phyloP scores from a whole-genome alignment of 495 filamentous ascomycete species.

The Wilcoxina mikolae region DNA sequence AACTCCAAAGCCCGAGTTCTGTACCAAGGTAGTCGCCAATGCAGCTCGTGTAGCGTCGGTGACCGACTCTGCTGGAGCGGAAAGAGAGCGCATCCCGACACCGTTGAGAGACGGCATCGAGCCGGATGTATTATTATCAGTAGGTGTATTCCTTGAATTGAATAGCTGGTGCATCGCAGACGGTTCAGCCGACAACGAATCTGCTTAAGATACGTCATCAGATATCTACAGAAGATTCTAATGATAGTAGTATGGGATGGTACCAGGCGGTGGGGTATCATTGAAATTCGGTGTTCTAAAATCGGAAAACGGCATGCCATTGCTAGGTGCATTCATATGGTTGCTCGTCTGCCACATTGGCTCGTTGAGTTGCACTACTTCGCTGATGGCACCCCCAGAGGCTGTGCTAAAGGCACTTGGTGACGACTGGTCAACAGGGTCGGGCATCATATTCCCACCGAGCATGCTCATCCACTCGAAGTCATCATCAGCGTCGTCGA shows the following conservation, averaged over 20 bases:
- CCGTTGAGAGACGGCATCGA: conserved; percentile 3
- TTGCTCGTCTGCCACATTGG: conserved; percentile 12
- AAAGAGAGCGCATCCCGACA: conserved; percentile 38
- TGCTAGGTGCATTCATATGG: background rate
- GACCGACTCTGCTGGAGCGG: conserved; percentile 62
- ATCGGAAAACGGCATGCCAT: conserved; percentile 15
- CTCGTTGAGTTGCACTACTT: conserved; percentile 66
- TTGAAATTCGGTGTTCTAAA: conserved; percentile 35
- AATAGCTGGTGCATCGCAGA: conserved; percentile 25
- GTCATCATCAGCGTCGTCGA: conserved; percentile 56
- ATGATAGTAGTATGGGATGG: conserved; percentile 36
- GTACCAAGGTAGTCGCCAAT: conserved; percentile 66
- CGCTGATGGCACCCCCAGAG: conserved; percentile 82
- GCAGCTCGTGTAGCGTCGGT: conserved; percentile 87
- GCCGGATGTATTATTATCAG: conserved; percentile 13
- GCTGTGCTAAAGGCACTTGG: conserved; percentile 87
- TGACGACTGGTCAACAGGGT: conserved; percentile 68
- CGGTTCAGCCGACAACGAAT: conserved; percentile 27
- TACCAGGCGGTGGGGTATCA: conserved; percentile 45
- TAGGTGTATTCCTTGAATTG: conserved; percentile 19
- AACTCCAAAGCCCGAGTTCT: conserved; percentile 55
- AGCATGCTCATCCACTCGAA: conserved; percentile 77
- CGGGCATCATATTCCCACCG: conserved; percentile 60
- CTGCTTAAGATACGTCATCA: conserved; percentile 18
- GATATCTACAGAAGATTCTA: conserved; percentile 14